These are phyloP conservation scores for Sporothrix pallida DNA, from an alignment of 2,329 filamentous ascomycete genomes.

Conservation along the genomic window DNA sequence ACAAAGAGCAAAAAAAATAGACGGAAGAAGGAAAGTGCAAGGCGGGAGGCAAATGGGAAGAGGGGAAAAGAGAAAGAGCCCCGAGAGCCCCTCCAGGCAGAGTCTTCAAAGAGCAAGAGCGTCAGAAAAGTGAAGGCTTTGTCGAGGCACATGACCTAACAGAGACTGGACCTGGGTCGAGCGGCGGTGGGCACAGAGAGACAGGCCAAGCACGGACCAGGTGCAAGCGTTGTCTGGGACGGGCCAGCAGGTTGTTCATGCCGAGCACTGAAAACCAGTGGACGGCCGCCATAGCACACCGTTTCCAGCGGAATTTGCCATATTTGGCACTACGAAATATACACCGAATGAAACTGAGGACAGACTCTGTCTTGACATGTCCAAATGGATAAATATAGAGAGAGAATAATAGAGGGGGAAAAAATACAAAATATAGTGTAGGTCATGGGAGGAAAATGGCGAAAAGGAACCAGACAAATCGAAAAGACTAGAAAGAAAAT, in stretches of 20 bases:
- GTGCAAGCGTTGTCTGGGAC: constrained; percentile 26
- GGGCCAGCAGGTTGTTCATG: constrained; percentile 22
- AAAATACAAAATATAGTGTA: neutral
- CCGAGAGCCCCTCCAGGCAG: too few relatives aligned
- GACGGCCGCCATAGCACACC: neutral
- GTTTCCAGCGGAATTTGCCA: constrained; percentile 12
- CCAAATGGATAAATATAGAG: neutral
- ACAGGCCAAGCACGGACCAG: constrained; percentile 26
- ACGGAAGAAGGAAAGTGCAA: neutral
- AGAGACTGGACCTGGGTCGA: constrained; percentile 4
- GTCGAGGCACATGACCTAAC: constrained; percentile 23
- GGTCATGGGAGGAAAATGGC: neutral
- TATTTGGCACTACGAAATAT: neutral
- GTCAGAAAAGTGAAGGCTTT: neutral
- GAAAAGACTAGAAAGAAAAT: constrained; percentile 1
- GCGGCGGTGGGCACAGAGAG: constrained; percentile 6
- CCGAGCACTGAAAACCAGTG: neutral
- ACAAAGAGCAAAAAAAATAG: neutral
- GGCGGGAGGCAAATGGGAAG: neutral
- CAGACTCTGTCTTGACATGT: neutral
- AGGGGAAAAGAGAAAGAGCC: neutral
- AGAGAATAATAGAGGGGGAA: neutral
- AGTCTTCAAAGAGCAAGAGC: neutral
- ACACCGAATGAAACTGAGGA: constrained; percentile 4
- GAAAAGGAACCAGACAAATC: neutral